Evolutionary conservation across 1,139 yeast genomes (phyloP).

Genomic region (Hyphopichia wangnamkhiaoensis): DNA sequence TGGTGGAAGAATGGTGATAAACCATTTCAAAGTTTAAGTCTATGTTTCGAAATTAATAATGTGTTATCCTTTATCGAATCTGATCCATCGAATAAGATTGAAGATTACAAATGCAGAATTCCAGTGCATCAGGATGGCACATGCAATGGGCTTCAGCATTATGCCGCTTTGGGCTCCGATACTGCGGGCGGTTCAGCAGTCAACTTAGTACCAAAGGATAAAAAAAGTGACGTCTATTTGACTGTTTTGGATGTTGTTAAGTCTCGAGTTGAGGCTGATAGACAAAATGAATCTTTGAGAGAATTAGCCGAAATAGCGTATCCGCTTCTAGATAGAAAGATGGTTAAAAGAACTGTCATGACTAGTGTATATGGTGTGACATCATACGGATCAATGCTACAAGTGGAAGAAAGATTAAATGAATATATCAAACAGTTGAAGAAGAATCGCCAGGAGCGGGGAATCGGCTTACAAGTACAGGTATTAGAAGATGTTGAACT

Average conservation of each 20-base stretch:
- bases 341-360: slow-evolving; percentile 49
- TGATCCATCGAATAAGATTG: slow-evolving; percentile 16
- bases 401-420: slow-evolving; percentile 28
- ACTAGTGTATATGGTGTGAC: slow-evolving; percentile 53
- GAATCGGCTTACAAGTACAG: background rate
- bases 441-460: slow-evolving; percentile 5
- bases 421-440: slow-evolving; percentile 20
- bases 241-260: slow-evolving; percentile 32
- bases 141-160: slow-evolving; percentile 51
- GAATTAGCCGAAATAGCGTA: slow-evolving; percentile 17
- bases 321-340: slow-evolving; percentile 29
- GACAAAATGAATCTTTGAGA: slow-evolving; percentile 3
- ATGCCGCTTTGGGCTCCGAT: slow-evolving; percentile 46
- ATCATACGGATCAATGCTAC: slow-evolving; percentile 35
- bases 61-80: slow-evolving; percentile 18
- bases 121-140: slow-evolving; percentile 51
- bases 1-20: slow-evolving; percentile 46
- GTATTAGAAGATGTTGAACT: background rate
- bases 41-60: slow-evolving; percentile 34
- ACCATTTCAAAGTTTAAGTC: slow-evolving; percentile 43
- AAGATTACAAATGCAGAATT: slow-evolving; percentile 30
- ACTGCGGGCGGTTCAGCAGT: slow-evolving; percentile 39
- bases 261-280: slow-evolving; percentile 16
- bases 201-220: slow-evolving; percentile 27
- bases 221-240: slow-evolving; percentile 37